phyloP scores from a whole-genome alignment of 2,329 filamentous ascomycete genomes.

The Trichoderma guizhouense region DNA sequence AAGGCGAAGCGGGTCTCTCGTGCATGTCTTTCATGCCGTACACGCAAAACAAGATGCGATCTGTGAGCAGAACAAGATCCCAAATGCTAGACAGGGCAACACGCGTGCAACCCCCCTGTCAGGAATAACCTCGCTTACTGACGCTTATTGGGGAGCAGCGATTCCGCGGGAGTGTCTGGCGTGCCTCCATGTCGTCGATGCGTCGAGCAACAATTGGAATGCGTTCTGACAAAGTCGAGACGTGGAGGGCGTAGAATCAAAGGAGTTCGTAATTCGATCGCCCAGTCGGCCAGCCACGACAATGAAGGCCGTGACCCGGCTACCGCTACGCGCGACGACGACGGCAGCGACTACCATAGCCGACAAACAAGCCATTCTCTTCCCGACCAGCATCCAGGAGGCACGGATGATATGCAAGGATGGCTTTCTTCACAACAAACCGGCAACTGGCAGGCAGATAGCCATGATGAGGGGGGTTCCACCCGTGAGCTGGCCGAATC shows the following conservation, averaged over 20 bases:
- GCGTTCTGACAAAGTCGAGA: neutral
- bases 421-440: neutral
- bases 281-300: neutral
- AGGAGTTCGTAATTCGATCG: neutral
- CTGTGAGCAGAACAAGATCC: neutral
- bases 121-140: neutral
- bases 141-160: neutral
- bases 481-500: neutral
- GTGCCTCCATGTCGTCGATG: slow-evolving; percentile 1
- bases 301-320: neutral
- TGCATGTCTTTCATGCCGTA: neutral
- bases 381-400: neutral
- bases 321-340: neutral
- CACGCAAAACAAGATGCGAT: neutral
- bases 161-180: neutral
- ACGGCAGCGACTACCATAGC: neutral
- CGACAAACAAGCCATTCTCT: neutral
- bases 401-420: neutral
- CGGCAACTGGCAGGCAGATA: neutral
- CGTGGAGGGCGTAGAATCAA: neutral
- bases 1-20: slow-evolving; percentile 1
- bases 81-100: neutral
- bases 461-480: neutral
- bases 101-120: neutral
- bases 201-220: neutral